Evolutionary conservation across 1,284 basidiomycete genomes (phyloP).

Genomic region (Pterula multifida): DNA sequence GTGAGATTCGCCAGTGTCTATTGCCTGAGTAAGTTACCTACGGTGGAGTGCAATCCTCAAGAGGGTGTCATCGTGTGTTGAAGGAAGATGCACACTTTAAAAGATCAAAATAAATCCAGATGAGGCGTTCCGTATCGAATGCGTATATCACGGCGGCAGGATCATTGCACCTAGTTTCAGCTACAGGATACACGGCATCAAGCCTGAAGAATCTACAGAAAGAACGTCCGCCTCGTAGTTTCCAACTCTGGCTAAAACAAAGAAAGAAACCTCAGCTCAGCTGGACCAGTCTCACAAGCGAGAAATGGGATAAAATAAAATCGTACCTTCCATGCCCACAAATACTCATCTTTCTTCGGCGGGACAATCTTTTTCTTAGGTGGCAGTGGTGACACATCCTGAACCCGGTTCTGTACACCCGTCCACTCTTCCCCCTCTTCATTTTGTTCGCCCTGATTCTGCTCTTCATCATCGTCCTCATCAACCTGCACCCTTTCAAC

Average conservation of each 20-base stretch:
- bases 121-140: too few relatives aligned
- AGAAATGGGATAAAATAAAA: constrained; percentile 3
- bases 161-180: too few relatives aligned
- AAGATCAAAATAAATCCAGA: too few relatives aligned
- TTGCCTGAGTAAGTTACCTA: too few relatives aligned
- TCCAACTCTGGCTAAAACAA: constrained; percentile 58
- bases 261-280: constrained; percentile 5
- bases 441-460: constrained; percentile 9
- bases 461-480: constrained; percentile 1
- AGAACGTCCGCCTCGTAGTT: constrained; percentile 69
- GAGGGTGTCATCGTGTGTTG: too few relatives aligned
- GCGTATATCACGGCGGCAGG: too few relatives aligned
- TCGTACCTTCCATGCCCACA: constrained; percentile 75
- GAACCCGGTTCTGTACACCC: neutral
- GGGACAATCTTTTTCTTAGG: constrained; percentile 21
- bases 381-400: too few relatives aligned
- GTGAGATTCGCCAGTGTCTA: too few relatives aligned
- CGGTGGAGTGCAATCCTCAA: too few relatives aligned
- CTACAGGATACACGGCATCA: too few relatives aligned
- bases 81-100: too few relatives aligned
- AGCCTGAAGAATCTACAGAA: constrained; percentile 46
- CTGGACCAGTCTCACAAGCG: neutral
- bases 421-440: constrained; percentile 7
- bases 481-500: constrained; percentile 9
- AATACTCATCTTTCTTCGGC: constrained; percentile 55